Evolutionary conservation across 179 eudicot species (phyloP).

Genomic region (Silene noctiflora): DNA sequence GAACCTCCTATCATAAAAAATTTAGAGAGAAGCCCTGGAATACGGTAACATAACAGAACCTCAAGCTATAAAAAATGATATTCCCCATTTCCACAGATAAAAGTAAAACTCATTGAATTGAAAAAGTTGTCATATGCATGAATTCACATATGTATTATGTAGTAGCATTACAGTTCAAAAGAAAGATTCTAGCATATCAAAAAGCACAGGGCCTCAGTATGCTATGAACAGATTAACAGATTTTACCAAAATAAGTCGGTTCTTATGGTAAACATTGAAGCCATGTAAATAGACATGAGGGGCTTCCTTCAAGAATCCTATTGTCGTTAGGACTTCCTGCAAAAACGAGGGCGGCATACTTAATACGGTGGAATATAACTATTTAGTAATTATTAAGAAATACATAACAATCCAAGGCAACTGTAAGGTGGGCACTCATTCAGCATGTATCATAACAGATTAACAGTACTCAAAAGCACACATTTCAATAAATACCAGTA

Average conservation of each 20-base stretch:
- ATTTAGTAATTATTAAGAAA: slow-evolving; percentile 5
- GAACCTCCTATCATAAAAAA: background rate
- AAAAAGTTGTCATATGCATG: background rate
- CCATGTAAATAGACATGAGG: slow-evolving; percentile 83
- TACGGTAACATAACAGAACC: background rate
- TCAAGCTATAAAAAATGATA: background rate
- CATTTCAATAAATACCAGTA: background rate
- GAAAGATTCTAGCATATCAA: slow-evolving; percentile 12
- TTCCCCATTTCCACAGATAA: background rate
- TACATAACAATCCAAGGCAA: background rate
- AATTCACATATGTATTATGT: background rate
- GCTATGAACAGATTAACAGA: slow-evolving; percentile 16
- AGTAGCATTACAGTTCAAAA: slow-evolving; percentile 11
- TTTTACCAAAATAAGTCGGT: slow-evolving; percentile 82
- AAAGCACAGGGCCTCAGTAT: slow-evolving; percentile 2
- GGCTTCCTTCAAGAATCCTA: slow-evolving; percentile 95
- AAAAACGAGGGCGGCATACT: slow-evolving; percentile 14
- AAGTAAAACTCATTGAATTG: background rate
- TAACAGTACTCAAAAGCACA: background rate
- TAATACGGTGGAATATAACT: slow-evolving; percentile 12
- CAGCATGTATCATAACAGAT: background rate
- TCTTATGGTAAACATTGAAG: slow-evolving; percentile 92
- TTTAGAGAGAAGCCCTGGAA: background rate
- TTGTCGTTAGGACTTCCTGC: slow-evolving; percentile 78
- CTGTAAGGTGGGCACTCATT: slow-evolving; percentile 6